Evolutionary conservation across 352 stramenopile genomes (phyloP).

Genomic region (Phytophthora macrochlamydospora): DNA sequence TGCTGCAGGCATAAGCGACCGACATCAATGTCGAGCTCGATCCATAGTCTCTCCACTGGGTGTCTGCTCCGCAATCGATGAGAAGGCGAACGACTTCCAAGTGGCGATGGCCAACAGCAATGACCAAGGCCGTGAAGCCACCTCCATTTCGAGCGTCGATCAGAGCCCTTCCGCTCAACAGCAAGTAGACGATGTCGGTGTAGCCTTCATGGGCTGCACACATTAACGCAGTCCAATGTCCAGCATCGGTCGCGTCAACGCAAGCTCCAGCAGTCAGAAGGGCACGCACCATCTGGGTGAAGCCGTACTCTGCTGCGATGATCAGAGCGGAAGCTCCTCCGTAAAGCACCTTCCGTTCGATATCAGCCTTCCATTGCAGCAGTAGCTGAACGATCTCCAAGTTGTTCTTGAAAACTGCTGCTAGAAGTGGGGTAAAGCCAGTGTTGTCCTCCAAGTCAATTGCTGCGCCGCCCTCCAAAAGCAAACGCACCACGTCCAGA

Average conservation of each 20-base stretch:
- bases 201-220: conserved; percentile 27
- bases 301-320: conserved; percentile 20
- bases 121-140: conserved; percentile 25
- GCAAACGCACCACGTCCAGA: conserved; percentile 12
- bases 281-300: conserved; percentile 8
- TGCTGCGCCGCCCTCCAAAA: conserved; percentile 11
- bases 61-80: conserved; percentile 23
- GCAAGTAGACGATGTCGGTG: conserved; percentile 19
- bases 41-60: conserved; percentile 24
- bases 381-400: conserved; percentile 19
- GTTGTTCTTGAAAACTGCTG: conserved; percentile 22
- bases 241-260: conserved; percentile 18
- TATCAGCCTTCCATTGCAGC: conserved; percentile 7
- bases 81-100: conserved; percentile 20
- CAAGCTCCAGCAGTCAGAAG: conserved; percentile 24
- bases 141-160: conserved; percentile 21
- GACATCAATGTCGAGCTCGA: conserved; percentile 24
- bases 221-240: conserved; percentile 35
- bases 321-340: conserved; percentile 20
- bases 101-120: conserved; percentile 20
- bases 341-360: conserved; percentile 11
- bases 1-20: conserved; percentile 21
- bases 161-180: conserved; percentile 9
- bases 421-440: conserved; percentile 25
- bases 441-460: conserved; percentile 20